A percentile compares a stretch with the other conserved stretches of the same genome.
Conservation (phyloP, 305 asterid genomes). For the Solanum hybrid region DNA sequence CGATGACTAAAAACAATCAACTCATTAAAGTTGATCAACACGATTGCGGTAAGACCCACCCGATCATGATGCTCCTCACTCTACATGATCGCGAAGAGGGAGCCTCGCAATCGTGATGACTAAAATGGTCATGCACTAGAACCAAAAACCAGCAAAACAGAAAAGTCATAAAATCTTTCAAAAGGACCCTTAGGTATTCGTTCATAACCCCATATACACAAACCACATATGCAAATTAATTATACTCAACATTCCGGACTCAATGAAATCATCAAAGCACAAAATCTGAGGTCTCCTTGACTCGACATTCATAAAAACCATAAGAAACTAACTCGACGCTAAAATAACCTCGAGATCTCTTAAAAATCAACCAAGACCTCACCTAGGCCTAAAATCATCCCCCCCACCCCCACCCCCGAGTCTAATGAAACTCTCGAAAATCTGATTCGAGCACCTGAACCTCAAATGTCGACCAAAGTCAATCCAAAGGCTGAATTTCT, state of each 20-base stretch:
- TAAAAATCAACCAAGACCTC: too few relatives aligned
- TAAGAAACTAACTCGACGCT: background rate
- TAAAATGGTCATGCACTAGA: background rate
- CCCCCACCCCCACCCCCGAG: too few relatives aligned
- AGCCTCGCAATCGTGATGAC: background rate
- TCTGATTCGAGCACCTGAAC: background rate
- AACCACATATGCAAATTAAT: background rate
- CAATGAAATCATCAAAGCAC: background rate
- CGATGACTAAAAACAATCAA: background rate
- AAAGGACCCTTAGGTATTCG: background rate
- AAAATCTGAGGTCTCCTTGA: background rate
- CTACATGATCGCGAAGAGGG: background rate
- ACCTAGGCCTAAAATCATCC: background rate
- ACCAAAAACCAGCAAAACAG: too few relatives aligned
- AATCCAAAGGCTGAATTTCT: background rate
- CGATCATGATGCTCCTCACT: background rate
- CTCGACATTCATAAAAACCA: background rate
- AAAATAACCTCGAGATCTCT: background rate
- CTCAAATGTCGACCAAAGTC: background rate
- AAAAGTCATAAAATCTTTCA: background rate
- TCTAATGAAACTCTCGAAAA: background rate
- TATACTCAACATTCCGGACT: background rate
- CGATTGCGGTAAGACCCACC: background rate
- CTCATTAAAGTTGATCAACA: background rate
- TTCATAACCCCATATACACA: background rate